These are phyloP conservation scores for Trichoderma simmonsii DNA, from an alignment of 2,329 filamentous ascomycete genomes.

Conservation along the genomic window DNA sequence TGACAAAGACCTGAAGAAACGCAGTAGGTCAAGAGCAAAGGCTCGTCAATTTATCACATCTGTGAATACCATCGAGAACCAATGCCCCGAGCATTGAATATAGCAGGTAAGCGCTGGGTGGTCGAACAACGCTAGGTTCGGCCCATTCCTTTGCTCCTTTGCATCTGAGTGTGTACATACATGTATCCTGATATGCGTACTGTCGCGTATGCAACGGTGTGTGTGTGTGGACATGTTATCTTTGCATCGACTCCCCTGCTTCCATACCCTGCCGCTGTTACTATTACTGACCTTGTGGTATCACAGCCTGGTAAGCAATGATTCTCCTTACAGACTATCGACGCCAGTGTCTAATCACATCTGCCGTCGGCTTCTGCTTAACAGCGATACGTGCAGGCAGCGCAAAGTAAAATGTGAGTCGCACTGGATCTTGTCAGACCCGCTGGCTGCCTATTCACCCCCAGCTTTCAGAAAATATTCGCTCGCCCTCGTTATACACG, in stretches of 20 bases:
- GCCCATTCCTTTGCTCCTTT: background rate
- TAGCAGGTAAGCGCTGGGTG: background rate
- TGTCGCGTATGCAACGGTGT: background rate
- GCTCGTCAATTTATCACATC: background rate
- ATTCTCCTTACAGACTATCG: background rate
- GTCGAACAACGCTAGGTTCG: background rate
- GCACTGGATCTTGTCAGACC: background rate
- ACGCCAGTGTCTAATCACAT: background rate
- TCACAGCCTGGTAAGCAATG: conserved; percentile 6
- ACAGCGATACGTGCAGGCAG: conserved; percentile 37
- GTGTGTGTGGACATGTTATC: background rate
- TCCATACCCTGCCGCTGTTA: background rate
- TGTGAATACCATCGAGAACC: background rate
- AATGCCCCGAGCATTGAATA: conserved; percentile 17
- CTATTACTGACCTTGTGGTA: background rate
- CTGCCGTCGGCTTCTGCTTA: background rate
- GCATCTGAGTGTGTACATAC: background rate
- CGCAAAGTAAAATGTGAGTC: conserved; percentile 37
- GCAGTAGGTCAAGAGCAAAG: background rate
- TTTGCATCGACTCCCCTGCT: background rate
- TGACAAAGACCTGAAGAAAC: background rate
- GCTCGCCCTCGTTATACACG: background rate
- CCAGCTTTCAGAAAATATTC: background rate
- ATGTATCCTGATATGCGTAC: background rate
- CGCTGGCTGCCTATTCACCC: background rate